phyloP scores from a whole-genome alignment of 768 basidiomycete species.

The Leucosporidium scottii region DNA sequence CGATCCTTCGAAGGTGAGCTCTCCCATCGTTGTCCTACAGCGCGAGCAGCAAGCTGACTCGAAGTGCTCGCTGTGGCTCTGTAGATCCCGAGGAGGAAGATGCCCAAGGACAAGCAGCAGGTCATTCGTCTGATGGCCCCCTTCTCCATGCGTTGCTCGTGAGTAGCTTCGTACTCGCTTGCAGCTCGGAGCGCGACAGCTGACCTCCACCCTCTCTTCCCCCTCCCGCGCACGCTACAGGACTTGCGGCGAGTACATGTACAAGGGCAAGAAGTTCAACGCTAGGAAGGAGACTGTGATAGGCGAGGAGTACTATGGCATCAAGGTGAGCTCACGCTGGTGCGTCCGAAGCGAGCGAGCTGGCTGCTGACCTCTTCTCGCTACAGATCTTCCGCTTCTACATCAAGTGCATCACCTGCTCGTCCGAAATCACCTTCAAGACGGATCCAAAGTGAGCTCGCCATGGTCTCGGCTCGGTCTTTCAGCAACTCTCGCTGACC shows the following conservation, averaged over 20 bases:
- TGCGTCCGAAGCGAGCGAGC: neutral
- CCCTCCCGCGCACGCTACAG: constrained; percentile 49
- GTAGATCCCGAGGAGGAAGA: constrained; percentile 79
- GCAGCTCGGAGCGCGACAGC: neutral
- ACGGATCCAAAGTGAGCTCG: constrained; percentile 72
- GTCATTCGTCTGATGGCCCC: constrained; percentile 99
- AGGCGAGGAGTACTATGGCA: constrained; percentile 94
- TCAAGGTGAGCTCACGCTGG: constrained; percentile 60
- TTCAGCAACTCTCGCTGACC: constrained; percentile 30
- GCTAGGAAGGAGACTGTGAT: constrained; percentile 97
- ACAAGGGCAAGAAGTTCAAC: constrained; percentile 99
- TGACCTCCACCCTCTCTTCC: neutral
- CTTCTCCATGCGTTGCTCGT: constrained; percentile 78
- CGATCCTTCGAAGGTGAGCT: constrained; percentile 60
- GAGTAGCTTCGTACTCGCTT: neutral
- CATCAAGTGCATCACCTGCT: constrained; percentile 68
- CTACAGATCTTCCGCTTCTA: constrained; percentile 43
- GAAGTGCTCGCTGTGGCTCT: constrained; percentile 35
- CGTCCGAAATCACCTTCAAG: constrained; percentile 98
- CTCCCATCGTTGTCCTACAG: neutral
- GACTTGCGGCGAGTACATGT: constrained; percentile 96
- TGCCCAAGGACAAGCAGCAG: constrained; percentile 90
- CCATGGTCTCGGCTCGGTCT: neutral
- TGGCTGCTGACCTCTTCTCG: too few species aligned
- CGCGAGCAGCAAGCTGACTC: neutral